These are phyloP conservation scores for Capsicum rhomboideum DNA, from an alignment of 257 asterid species.

Conservation along the genomic window DNA sequence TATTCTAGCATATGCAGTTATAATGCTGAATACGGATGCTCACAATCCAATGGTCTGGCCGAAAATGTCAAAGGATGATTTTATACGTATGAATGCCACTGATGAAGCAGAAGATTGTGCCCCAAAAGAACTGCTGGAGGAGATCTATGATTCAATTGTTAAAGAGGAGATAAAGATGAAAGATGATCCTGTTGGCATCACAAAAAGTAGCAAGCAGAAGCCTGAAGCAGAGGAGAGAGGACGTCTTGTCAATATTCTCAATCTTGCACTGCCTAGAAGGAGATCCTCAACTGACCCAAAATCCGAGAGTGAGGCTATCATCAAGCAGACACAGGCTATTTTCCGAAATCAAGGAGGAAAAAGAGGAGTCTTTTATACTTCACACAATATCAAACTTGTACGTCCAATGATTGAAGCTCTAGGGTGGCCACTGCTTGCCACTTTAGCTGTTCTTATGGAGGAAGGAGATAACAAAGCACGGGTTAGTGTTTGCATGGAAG, in stretches of 20 bases:
- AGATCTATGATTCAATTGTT: conserved; percentile 89
- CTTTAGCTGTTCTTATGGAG: conserved; percentile 97
- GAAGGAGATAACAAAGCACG: conserved; percentile 94
- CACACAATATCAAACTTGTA: conserved; percentile 81
- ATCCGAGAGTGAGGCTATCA: conserved; percentile 80
- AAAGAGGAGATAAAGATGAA: conserved; percentile 95
- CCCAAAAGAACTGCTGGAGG: conserved; percentile 88
- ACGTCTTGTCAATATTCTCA: conserved; percentile 76
- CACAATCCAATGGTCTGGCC: conserved; percentile 99
- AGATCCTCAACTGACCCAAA: conserved; percentile 59
- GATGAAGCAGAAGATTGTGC: conserved; percentile 94
- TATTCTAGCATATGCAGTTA: conserved; percentile 98
- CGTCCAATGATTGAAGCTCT: conserved; percentile 96
- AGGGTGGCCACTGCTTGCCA: conserved; percentile 99
- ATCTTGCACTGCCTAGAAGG: conserved; percentile 86
- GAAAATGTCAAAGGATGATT: conserved; percentile 95
- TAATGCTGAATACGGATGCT: conserved; percentile 98
- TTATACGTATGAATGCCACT: conserved; percentile 64
- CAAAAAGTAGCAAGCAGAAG: conserved; percentile 69
- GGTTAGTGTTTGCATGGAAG: conserved; percentile 90
- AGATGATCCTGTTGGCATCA: conserved; percentile 59
- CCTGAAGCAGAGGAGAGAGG: conserved; percentile 74
- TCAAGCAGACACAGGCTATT: conserved; percentile 79
- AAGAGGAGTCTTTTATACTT: conserved; percentile 86
- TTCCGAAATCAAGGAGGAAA: conserved; percentile 73